Evolutionary conservation across 768 basidiomycete species (phyloP).

Genomic region (Imleria badia): DNA sequence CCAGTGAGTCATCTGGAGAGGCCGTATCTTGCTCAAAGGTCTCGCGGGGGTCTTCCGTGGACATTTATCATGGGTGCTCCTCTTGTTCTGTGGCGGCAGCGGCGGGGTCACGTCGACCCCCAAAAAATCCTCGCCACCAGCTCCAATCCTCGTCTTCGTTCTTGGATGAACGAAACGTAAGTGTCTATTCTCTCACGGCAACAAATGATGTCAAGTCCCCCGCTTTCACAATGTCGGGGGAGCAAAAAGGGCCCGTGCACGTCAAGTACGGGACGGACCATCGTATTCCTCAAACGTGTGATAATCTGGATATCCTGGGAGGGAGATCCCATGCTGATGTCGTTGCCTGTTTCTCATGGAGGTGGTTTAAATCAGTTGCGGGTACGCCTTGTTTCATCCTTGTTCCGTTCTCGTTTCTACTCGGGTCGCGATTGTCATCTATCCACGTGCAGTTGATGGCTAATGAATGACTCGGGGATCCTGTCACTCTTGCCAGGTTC

Average conservation of each 20-base stretch:
- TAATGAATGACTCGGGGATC: constrained; percentile 48
- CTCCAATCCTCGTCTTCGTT: constrained; percentile 90
- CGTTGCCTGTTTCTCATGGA: constrained; percentile 82
- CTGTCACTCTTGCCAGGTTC: constrained; percentile 34
- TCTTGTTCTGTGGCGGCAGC: constrained; percentile 58
- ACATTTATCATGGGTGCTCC: constrained; percentile 8
- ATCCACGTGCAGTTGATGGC: neutral
- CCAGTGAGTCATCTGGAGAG: neutral
- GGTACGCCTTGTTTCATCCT: neutral
- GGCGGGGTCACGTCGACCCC: no score
- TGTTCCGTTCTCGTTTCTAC: neutral
- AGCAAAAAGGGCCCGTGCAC: neutral
- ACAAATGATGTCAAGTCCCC: constrained; percentile 1
- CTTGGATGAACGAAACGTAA: constrained; percentile 34
- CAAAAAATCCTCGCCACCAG: constrained; percentile 81
- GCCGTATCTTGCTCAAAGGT: neutral
- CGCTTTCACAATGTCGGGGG: neutral
- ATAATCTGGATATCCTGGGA: constrained; percentile 78
- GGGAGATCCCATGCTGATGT: constrained; percentile 86
- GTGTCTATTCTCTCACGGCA: neutral
- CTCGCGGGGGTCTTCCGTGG: neutral
- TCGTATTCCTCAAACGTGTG: constrained; percentile 75
- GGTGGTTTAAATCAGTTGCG: constrained; percentile 48
- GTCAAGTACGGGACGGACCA: constrained; percentile 44
- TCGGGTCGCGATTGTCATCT: neutral